Base-by-base conservation (phyloP, 2,329 filamentous ascomycete genomes). In the Neurospora crassa region DNA sequence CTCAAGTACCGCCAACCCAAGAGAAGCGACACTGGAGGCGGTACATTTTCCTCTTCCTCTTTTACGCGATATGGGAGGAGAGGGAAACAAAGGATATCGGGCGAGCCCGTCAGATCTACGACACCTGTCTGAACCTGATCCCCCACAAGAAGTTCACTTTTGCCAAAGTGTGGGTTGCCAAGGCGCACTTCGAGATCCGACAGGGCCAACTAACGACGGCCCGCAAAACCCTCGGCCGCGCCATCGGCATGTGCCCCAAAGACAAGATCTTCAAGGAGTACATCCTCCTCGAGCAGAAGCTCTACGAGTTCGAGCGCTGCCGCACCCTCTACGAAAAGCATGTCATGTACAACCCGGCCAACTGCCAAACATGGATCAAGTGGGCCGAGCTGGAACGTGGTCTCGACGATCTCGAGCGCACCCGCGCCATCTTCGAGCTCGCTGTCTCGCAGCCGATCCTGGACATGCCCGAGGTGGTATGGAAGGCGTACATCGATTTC, bases 401-500 rank as follows among this genome's bases (percentile, higher is more conserved):
- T 0, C 85, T 99, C 7, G 94, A 97, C 78, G 96, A 99, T 77
- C 82, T 94, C 3, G 94, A 97, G 24, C 91, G 96, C 40, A 90
- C 93, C 18, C 87, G 96, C 63, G 94, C 92, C 67, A 97, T 99
- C 76, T 98, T 94, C 79, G 95, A 98, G 81, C 86, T 98, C 40
- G 95, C 93, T 2, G 91, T 97, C 73, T 85, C 88, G 68, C 94
- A 98, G 80, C 86, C 90, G 1, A 87, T 90, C 41, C 86, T 99
- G 16, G 96, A 99, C 80, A 99, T 99, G 96, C 96, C 96, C 0
- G 96, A 99, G 82, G 85, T 98, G 69, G 85, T 98, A 1, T 99
- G 96, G 96, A 98, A 98, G 83, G 90, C 94, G 1, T 99, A 97
- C 81, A 98, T 99, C 76, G 96, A 99, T 81, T 98, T 98, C 78